Evolutionary conservation across 768 basidiomycete genomes (phyloP).

Genomic region (Tylopilus sp.): DNA sequence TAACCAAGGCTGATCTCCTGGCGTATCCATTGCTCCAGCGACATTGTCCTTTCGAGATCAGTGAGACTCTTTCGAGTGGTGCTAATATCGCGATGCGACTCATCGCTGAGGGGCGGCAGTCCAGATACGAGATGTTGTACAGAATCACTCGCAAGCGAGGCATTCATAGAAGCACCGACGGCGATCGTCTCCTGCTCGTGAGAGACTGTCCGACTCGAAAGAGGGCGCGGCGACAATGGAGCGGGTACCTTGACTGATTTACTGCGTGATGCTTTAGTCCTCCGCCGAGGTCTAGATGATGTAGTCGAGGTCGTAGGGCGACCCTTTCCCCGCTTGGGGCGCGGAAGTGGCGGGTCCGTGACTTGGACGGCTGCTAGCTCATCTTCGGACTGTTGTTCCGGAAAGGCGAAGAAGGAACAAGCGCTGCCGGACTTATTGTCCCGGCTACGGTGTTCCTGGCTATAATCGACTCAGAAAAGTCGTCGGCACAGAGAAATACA

Average conservation of each 20-base stretch:
- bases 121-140: neutral
- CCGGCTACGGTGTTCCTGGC: conserved; percentile 75
- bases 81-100: too few relatives aligned
- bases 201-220: conserved; percentile 1
- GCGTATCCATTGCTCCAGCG: conserved; percentile 80
- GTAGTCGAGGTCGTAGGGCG: conserved; percentile 22
- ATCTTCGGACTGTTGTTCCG: conserved; percentile 25
- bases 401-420: conserved; percentile 42
- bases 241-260: conserved; percentile 19
- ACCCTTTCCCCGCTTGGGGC: conserved; percentile 17
- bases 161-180: neutral
- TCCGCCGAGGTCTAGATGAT: conserved; percentile 24
- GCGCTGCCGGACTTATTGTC: conserved; percentile 42
- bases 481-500: neutral
- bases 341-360: conserved; percentile 11
- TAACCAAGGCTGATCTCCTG: conserved; percentile 70
- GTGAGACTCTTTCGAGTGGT: too few relatives aligned
- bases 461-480: conserved; percentile 26
- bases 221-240: conserved; percentile 12
- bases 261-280: conserved; percentile 18
- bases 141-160: neutral
- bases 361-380: conserved; percentile 10
- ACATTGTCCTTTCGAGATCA: conserved; percentile 65
- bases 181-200: neutral
- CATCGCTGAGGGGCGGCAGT: neutral